phyloP scores from a whole-genome alignment of 163 green algal genomes.

The Chlorella variabilis region DNA sequence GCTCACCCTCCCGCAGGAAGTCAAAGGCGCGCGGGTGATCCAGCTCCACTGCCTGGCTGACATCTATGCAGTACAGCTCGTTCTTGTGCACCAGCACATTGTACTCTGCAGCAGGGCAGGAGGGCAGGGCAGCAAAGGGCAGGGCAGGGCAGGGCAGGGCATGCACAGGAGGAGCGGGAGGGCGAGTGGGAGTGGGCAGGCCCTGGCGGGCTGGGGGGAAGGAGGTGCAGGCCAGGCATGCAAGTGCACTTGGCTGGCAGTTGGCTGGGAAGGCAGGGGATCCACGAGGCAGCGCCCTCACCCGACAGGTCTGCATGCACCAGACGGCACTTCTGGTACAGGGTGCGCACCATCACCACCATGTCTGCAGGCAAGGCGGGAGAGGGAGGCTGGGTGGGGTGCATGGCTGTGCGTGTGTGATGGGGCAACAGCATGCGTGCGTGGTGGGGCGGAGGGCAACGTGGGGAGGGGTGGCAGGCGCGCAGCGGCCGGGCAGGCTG shows the following conservation, averaged over 20 bases:
- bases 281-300: no score
- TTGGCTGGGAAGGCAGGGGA: neutral
- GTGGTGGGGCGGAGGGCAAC: neutral
- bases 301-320: conserved; percentile 96
- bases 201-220: no score
- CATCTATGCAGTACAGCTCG: conserved; percentile 95
- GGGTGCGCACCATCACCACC: conserved; percentile 78
- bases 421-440: neutral
- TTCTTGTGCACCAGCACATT: conserved; percentile 98
- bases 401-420: neutral
- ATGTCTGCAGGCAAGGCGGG: conserved; percentile 71
- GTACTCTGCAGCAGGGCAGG: conserved; percentile 76
- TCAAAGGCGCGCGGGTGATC: conserved; percentile 98
- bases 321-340: conserved; percentile 94
- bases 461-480: neutral
- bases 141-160: neutral
- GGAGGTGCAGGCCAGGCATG: no score
- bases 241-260: no score
- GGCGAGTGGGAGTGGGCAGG: no score
- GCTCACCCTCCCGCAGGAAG: conserved; percentile 93
- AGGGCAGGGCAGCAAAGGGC: conserved; percentile 78
- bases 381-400: neutral
- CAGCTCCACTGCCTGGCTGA: conserved; percentile 96
- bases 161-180: neutral
- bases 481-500: neutral